A percentile compares a stretch with the other conserved stretches of the same genome.
Evolutionary conservation across 2,329 filamentous ascomycete genomes (phyloP).

Genomic region (Aureobasidium mangrovei): DNA sequence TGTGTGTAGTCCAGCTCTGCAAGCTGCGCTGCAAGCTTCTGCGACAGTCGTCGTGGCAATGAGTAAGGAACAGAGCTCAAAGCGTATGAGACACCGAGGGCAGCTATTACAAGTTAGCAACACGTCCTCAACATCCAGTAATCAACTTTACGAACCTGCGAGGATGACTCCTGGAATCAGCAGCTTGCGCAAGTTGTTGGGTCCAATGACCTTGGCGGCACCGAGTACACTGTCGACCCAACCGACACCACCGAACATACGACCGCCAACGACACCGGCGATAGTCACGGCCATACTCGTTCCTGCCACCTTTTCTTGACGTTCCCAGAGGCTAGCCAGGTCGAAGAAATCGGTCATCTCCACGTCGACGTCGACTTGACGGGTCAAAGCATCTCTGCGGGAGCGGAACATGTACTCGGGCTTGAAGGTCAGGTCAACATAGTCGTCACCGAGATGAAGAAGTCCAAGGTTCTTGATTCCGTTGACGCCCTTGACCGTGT

Average conservation of each 20-base stretch:
- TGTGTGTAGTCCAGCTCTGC: conserved; percentile 85
- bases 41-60: conserved; percentile 73
- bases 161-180: conserved; percentile 71
- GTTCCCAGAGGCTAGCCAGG: conserved; percentile 68
- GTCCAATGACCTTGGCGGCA: conserved; percentile 70
- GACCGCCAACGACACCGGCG: conserved; percentile 72
- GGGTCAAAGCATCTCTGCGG: conserved; percentile 68
- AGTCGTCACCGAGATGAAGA: conserved; percentile 79
- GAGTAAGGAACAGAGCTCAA: conserved; percentile 82
- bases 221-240: conserved; percentile 86
- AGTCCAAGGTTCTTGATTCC: conserved; percentile 83
- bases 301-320: conserved; percentile 88
- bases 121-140: conserved; percentile 2
- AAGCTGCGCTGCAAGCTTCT: conserved; percentile 76
- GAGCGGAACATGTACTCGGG: conserved; percentile 91
- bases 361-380: conserved; percentile 78
- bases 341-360: conserved; percentile 94
- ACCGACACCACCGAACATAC: conserved; percentile 71
- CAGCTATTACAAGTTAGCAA: conserved; percentile 40
- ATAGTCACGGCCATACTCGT: conserved; percentile 92
- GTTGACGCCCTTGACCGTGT: conserved; percentile 72
- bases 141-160: conserved; percentile 53
- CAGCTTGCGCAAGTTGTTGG: conserved; percentile 69
- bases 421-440: conserved; percentile 76
- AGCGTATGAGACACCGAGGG: conserved; percentile 70